These are phyloP conservation scores for Vicia faba DNA, from an alignment of 306 rosid genomes.

Conservation along the genomic window DNA sequence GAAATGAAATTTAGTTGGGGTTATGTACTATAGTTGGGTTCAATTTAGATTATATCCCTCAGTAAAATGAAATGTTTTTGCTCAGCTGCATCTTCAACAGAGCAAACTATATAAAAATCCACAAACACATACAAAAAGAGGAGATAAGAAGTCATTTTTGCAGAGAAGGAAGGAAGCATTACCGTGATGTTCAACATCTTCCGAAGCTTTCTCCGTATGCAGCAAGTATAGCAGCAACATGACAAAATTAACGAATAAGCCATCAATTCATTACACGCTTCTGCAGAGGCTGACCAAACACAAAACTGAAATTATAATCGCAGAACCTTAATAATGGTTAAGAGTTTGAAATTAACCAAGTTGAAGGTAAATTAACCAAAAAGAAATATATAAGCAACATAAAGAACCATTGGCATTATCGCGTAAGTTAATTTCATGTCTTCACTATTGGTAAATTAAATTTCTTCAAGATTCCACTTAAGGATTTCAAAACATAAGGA, in stretches of 20 bases:
- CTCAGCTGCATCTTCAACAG: conserved; percentile 8
- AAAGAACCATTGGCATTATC: conserved; percentile 1
- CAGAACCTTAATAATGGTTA: conserved; percentile 18
- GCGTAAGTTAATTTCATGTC: conserved; percentile 17
- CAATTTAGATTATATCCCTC: not conserved
- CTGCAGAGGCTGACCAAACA: conserved; percentile 68
- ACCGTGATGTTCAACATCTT: conserved; percentile 86
- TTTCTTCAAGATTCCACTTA: conserved; percentile 30
- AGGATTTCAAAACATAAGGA: conserved; percentile 24
- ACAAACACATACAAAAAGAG: conserved; percentile 11
- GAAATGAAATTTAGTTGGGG: not conserved
- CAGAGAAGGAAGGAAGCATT: conserved; percentile 36
- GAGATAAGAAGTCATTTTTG: conserved; percentile 19
- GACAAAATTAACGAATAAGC: conserved; percentile 88
- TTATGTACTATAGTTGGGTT: too few species aligned
- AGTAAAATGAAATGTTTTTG: conserved; percentile 5
- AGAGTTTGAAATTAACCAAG: conserved; percentile 21
- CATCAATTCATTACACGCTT: conserved; percentile 93
- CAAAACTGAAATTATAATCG: conserved; percentile 24
- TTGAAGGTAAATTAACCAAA: conserved; percentile 2
- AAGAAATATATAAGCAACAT: not conserved
- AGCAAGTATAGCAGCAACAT: conserved; percentile 96
- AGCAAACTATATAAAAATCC: conserved; percentile 24
- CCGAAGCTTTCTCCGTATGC: conserved; percentile 90
- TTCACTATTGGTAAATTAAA: conserved; percentile 21